Conservation (phyloP, 345 rosid species). For the Gossypium bickii region DNA sequence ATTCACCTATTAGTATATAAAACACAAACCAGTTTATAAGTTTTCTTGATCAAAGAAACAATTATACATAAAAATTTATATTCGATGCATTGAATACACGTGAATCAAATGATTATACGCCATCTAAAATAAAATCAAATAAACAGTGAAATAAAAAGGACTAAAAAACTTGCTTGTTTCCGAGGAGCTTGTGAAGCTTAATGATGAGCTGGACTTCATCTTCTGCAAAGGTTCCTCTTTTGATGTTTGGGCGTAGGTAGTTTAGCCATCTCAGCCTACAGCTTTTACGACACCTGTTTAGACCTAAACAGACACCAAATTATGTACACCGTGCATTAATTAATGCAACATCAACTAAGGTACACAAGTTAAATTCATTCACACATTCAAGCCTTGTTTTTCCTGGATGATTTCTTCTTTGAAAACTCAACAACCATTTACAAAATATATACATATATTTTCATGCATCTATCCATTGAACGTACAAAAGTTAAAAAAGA, state of each 20-base stretch:
- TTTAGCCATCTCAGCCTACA: slow-evolving; percentile 44
- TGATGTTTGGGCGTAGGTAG: slow-evolving; percentile 44
- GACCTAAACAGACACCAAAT: slow-evolving; percentile 21
- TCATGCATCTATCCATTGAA: neutral
- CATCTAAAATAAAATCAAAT: no score
- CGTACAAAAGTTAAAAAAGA: neutral
- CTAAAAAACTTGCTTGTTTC: slow-evolving; percentile 28
- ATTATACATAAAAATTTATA: neutral
- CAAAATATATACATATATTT: neutral
- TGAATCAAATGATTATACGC: no score
- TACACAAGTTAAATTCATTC: neutral
- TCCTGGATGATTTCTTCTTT: neutral
- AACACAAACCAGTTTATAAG: neutral
- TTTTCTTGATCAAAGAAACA: neutral
- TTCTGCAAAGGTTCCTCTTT: slow-evolving; percentile 35
- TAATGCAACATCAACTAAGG: neutral
- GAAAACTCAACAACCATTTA: neutral
- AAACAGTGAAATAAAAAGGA: no score
- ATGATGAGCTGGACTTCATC: slow-evolving; percentile 45
- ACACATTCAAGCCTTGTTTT: neutral
- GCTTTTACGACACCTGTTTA: slow-evolving; percentile 42
- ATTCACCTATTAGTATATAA: neutral
- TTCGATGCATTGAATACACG: neutral
- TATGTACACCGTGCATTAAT: neutral
- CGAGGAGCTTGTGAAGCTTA: slow-evolving; percentile 35